Evolutionary conservation across 225 moss, liverwort and hornwort genomes (phyloP), one percentile per base, ranked within the genome.

Genomic region (Takakia lepidozioides): DNA sequence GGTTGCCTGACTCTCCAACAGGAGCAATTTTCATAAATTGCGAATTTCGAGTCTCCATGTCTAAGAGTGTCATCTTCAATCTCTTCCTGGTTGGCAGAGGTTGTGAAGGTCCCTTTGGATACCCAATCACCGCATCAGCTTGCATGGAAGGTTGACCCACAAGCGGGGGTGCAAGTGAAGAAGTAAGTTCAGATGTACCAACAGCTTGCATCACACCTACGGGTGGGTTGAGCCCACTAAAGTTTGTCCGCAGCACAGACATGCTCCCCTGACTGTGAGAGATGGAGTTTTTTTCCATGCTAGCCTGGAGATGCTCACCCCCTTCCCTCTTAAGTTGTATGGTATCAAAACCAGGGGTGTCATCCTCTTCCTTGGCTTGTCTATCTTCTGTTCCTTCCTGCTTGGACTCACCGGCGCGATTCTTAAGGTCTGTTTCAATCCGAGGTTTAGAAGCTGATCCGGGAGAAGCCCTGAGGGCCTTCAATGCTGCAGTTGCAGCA

Each of bases 101-200:
- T 40, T 50, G 55, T 6, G 56, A 57, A 5, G 21, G 5, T 21
- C 46, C 63, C 30, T 64, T 68, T 2, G 57, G 2, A 25, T 60
- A 61, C 27, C 55, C 70, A 19, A 78, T 36, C 28, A 81, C 70
- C 48, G 88, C 71, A 69, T 84, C 75, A 37, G 78, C 76, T 73
- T 71, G 88, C 17, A 71, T 58, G 8, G 88, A 88, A 0, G 88
- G 88, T 59, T 82, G 81, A 9, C 88, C 84, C 40, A 73, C 27
- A 17, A 88, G 59, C 17, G 70, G 66, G 43, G 88, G 88, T 24
- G 84, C 84, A n/a, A 79, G 1, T 8, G 84, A 75, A 15, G 88
- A 88, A 7, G 78, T 82, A 0, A 84, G 51, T 53, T 76, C 82
- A 1, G 62, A 73, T 10, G 64, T 46, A 1, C 64, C 62, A 21